Percentiles rank a stretch among this genome's conserved stretches.
phyloP scores from a whole-genome alignment of 75 land plant genomes.

The Cupressus sempervirens region DNA sequence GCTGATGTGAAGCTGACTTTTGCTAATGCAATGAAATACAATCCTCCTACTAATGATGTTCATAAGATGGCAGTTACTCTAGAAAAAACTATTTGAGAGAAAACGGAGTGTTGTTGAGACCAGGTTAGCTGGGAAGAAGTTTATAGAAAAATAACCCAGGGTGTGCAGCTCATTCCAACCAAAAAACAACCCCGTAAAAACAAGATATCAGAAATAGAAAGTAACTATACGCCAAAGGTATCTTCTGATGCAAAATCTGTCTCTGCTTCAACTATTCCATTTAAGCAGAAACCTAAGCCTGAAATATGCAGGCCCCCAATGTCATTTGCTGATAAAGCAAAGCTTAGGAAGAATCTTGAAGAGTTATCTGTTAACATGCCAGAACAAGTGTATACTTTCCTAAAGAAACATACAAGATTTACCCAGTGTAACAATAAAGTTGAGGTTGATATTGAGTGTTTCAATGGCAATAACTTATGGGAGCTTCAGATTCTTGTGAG shows the following conservation, averaged over 20 bases:
- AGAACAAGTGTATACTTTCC: constrained; percentile 21
- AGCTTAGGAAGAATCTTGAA: constrained; percentile 28
- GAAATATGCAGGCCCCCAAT: neutral
- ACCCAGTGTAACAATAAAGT: constrained; percentile 30
- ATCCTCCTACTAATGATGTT: constrained; percentile 39
- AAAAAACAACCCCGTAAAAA: constrained; percentile 11
- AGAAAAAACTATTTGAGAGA: constrained; percentile 21
- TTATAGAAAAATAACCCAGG: constrained; percentile 25
- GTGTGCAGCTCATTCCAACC: neutral
- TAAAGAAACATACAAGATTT: constrained; percentile 22
- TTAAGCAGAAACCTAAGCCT: neutral
- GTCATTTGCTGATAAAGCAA: constrained; percentile 12
- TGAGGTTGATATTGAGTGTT: constrained; percentile 36
- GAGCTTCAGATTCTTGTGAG: constrained; percentile 32
- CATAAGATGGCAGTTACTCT: constrained; percentile 32
- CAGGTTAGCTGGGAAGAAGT: constrained; percentile 23
- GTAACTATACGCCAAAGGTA: constrained; percentile 11
- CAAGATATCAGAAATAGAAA: constrained; percentile 14
- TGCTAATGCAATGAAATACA: constrained; percentile 46
- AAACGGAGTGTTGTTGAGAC: constrained; percentile 32
- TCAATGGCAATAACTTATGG: constrained; percentile 38
- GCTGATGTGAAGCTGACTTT: constrained; percentile 40
- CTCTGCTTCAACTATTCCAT: neutral
- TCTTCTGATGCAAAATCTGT: constrained; percentile 16
- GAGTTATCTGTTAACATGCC: constrained; percentile 18